Base-by-base conservation (phyloP, 176 grass and related monocot genomes). In the Puccinellia tenuiflora region DNA sequence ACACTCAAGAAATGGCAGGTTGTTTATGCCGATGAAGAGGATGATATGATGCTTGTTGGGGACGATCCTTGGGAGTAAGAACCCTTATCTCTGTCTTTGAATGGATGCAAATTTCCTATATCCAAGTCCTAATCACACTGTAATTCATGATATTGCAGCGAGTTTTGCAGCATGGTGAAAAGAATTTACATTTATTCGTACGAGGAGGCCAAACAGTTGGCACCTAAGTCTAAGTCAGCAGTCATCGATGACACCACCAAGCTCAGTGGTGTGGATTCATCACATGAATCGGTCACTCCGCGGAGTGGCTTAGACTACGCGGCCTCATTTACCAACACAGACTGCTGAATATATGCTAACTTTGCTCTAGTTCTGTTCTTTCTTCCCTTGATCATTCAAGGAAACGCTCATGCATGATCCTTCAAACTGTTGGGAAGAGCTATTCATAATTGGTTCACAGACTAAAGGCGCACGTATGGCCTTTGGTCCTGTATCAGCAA, bases 51-150 rank as follows among this genome's bases (percentile, higher is more conserved):
- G 96, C 76, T 90, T 73, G 93, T 93, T 76, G 96, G 96, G 43
- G 93, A 99, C n/a, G 93, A 99, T 86, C 96, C 92, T 62, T 99
- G 96, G 96, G 70, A 79, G 96, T 99, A 99, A 87, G 87, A 73
- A 75, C 40, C 51, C n/a, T 38, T 83, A 17, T 16, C 20, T 33
- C 9, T 56, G 12, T 56, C 30, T 42, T n/a, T 35, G 14, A 53
- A 34, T 34, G 33, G n/a, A 40, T 68, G 20, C 28, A 12, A 4
- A 28, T 56, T 75, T 56, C 9, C n/a, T 3, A 0, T 76, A 82
- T 57, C 40, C 7, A 51, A 67, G 48, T 77, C 54, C 47, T 90
- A 77, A 68, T 62, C 64, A 21, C 13, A 56, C n/a, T 68, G 26
- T 42, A 66, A 31, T 83, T 53, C 56, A 25, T 79, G 35, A 18